Percentiles rank a stretch among this genome's conserved stretches.
These are phyloP conservation scores for Gliomastix tumulicola DNA, from an alignment of 2,329 filamentous ascomycete species.

Conservation along the genomic window DNA sequence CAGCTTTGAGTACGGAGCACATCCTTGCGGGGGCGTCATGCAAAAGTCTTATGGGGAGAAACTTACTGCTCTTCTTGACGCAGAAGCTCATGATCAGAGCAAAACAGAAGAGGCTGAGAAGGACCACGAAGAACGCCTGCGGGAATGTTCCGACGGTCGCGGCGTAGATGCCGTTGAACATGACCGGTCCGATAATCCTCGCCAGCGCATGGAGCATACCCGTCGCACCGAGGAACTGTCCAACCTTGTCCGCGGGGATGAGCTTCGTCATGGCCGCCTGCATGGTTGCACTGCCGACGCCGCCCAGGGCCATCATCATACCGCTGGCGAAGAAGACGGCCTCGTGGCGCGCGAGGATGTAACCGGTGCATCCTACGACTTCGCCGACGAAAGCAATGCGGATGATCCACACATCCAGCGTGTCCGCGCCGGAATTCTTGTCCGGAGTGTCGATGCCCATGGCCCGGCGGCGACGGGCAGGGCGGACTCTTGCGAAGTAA, in stretches of 20 bases:
- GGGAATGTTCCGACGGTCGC: slow-evolving; percentile 71
- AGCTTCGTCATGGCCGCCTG: slow-evolving; percentile 87
- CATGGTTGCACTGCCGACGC: slow-evolving; percentile 77
- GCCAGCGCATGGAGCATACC: slow-evolving; percentile 80
- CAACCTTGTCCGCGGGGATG: slow-evolving; percentile 73
- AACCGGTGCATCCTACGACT: slow-evolving; percentile 68
- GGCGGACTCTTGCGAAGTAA: slow-evolving; percentile 59
- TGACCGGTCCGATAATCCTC: slow-evolving; percentile 68
- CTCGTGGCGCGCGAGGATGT: slow-evolving; percentile 56
- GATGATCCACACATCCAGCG: slow-evolving; percentile 70
- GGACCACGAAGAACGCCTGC: slow-evolving; percentile 75
- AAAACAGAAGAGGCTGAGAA: slow-evolving; percentile 59
- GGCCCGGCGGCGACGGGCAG: slow-evolving; percentile 32
- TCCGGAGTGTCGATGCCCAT: slow-evolving; percentile 29
- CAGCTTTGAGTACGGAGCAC: slow-evolving; percentile 6
- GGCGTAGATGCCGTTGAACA: slow-evolving; percentile 84
- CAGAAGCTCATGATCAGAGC: too few species aligned
- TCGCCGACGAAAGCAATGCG: slow-evolving; percentile 72
- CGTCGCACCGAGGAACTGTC: slow-evolving; percentile 80
- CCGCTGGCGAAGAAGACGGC: slow-evolving; percentile 65
- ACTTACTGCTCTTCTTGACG: too few species aligned
- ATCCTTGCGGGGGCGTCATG: too few species aligned
- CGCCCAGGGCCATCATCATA: slow-evolving; percentile 68
- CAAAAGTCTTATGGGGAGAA: too few species aligned
- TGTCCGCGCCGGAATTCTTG: slow-evolving; percentile 63